Base-by-base conservation (phyloP, 495 filamentous ascomycete species). In the Xylona heveae region DNA sequence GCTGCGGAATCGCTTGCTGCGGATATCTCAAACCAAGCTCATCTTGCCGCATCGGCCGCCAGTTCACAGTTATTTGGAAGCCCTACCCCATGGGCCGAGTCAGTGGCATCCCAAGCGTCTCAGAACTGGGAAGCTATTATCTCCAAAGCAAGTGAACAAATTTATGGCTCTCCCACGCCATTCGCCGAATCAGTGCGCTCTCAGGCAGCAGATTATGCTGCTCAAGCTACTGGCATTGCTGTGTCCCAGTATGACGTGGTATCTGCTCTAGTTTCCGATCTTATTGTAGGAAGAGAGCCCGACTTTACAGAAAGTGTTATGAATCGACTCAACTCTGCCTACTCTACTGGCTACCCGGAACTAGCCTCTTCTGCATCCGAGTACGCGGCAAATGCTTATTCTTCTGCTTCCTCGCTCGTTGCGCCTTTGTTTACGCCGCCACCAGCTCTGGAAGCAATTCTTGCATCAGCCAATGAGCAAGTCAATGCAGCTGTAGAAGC, bases 261-360 rank as follows among this genome's bases (percentile, higher is more conserved):
- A 2, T 66, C 72, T 43, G 65, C 58, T 14, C 57, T 92, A 1
- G 61, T 93, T 9, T 74, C 71, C 8, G 80, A 93, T 42, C 54
- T 92, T 2, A 54, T 93, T 17, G 45, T 55, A 28, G 83, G 77
- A 16, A 77, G 72, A 49, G 78, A 92, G 46, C 75, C 79, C 4
- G 64, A 71, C 9, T 92, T 79, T 42, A 80, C 76, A 0, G 79
- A 93, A 40, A 78, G 73, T 35, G 74, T 84, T 0, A 64, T 82
- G 55, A 69, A 56, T 34, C 64, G 74, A 14, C 61, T 93, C 4
- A 62, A 60, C 20, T 67, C 65, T 2, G 78, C 71, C 2, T 71
- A 71, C 43, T 57, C 66, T 39, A 65, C 59, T 1, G 61, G 61
- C 0, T 68, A 71, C 28, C 66, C 58, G 19, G 51, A 28, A 18